Conservation (phyloP, 306 rosid species). For the Cucurbita moschata region DNA sequence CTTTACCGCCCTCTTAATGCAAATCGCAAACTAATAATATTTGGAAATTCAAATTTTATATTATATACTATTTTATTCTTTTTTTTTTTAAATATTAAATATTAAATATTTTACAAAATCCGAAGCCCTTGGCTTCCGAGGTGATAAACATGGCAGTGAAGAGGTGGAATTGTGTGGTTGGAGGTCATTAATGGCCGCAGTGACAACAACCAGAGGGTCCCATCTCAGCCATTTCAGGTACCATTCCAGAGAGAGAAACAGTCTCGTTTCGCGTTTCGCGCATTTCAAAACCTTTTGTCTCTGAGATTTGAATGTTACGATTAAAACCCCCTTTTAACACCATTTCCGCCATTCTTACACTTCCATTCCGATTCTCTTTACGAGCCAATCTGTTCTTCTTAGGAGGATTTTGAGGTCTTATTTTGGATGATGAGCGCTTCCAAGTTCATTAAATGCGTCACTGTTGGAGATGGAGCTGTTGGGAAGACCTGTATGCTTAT, state of each 20-base stretch:
- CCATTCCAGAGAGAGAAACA: background rate
- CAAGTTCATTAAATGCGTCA: slow-evolving; percentile 97
- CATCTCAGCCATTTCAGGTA: slow-evolving; percentile 2
- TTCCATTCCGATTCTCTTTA: no score
- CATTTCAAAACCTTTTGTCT: slow-evolving; percentile 1
- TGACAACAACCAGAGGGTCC: slow-evolving; percentile 1
- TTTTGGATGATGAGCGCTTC: slow-evolving; percentile 67
- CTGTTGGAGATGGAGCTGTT: slow-evolving; percentile 99
- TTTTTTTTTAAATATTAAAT: background rate
- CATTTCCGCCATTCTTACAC: no score
- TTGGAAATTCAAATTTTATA: no score
- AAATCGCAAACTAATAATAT: background rate
- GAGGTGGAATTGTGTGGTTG: slow-evolving; percentile 1
- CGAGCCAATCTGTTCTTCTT: no score
- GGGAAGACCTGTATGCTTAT: slow-evolving; percentile 99
- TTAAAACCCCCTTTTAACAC: background rate
- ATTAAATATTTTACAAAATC: background rate
- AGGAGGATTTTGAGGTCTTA: background rate
- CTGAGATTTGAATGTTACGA: background rate
- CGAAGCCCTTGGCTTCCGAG: background rate
- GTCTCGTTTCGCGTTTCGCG: background rate
- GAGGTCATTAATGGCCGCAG: slow-evolving; percentile 1
- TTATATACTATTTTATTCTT: no score
- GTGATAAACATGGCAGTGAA: background rate
- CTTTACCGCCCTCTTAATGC: background rate